Base-by-base conservation (phyloP, 768 basidiomycete species). In the Terana coerulea region DNA sequence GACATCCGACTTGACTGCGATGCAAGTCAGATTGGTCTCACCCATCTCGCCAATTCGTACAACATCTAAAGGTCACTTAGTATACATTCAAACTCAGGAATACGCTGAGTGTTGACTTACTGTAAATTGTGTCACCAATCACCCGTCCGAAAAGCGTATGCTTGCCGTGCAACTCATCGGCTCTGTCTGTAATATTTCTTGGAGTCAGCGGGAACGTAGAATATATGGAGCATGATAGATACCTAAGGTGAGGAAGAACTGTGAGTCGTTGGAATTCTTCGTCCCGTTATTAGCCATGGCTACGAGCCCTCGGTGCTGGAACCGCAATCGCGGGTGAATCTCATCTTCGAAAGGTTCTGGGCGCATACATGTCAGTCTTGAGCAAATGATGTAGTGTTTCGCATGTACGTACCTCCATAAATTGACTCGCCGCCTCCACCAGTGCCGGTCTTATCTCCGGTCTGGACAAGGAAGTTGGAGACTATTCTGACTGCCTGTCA, bases 241-340 rank as follows among this genome's bases (percentile, higher is more conserved):
- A 91, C 93, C 88, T 0, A 98, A 81, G 0, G 97, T 98, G 44
- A 98, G 85, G 64, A 98, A 87, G 70, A 93, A 98, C 66, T 98
- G 95, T 0, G 92, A 95, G 48, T 91, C 88, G 58, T 99, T 99
- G 3, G 90, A 83, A 63, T 95, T 79, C 67, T 88, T 91, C 25
- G 76, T 76, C 9, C 93, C 92, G 51, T 79, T 84, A 61, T 97
- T 97, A 3, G 97, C 97, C 91, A 97, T 95, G 1, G 78, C 97
- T 1, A 99, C 84, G 2, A 98, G 67, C 0, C 97, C 97, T 47
- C 97, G 87, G 62, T 98, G 88, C 0, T 83, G 71, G 67, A 89
- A 98, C 33, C 90, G 85, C 54, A 99, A 73, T 31, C 97, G 81
- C 3, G 94, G 92, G 60, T 95, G 93, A 17, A 93, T 84, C 69